Evolutionary conservation across 2,329 filamentous ascomycete genomes (phyloP), one percentile per base, ranked within the genome.

Genomic region (Cytospora piceicola): DNA sequence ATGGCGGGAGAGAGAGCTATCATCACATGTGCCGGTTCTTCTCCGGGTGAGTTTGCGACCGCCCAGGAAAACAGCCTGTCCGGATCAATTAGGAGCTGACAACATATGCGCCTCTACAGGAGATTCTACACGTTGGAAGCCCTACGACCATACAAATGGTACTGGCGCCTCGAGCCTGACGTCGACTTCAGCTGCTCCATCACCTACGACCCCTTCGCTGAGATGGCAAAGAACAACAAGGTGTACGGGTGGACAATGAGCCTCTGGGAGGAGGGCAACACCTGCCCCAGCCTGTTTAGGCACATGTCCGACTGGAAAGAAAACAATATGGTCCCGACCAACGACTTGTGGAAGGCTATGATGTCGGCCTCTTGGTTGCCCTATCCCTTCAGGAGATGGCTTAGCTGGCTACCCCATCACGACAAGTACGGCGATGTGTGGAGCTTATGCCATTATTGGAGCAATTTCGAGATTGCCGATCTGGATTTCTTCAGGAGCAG

Each of bases 381-480:
- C 1, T 80, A 75, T 67, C 79, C 79, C 6, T 71, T 81, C 53
- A 75, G 79, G 9, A 71, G 72, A n/a, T 69, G 77, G 51, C 70
- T 80, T 66, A 72, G 73, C 58, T 76, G 73, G 72, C 66, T 79
- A 27, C 72, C 77, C 3, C 75, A 80, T 69, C 76, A 76, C 52
- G 77, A 80, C 62, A 68, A 70, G 3, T 71, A 74, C 52, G 80
- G 79, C 39, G 79, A 82, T 66, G 69, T 68, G 39, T 82, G 79
- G 79, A 81, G 76, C 64, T 59, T 78, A 66, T 82, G 80, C 69
- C 80, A 82, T 66, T 82, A 80, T 70, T 82, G 80, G 80, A 80
- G 78, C 67, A 82, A 82, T 66, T 82, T 82, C 58, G 80, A 82
- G 71, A 81, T 82, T 63, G 80, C 79, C 36, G 75, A 80, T 65